Evolutionary conservation across 2,329 filamentous ascomycete species (phyloP).

Genomic region (Claviceps purpurea): DNA sequence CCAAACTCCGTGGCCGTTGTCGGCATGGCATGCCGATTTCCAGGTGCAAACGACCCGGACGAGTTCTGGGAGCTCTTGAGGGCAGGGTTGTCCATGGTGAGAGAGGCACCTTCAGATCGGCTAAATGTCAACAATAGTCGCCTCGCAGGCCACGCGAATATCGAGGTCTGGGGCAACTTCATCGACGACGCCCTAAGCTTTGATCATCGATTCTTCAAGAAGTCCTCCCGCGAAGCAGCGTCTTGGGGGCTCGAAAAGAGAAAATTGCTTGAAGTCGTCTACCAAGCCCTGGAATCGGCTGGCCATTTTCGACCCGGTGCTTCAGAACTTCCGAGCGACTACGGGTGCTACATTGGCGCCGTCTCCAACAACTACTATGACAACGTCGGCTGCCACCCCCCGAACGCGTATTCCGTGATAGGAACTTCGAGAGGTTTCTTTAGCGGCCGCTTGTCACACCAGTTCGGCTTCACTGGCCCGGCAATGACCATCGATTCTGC

Average conservation of each 20-base stretch:
- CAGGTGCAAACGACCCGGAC: slow-evolving; percentile 19
- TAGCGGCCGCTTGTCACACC: slow-evolving; percentile 4
- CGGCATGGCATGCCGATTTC: slow-evolving; percentile 25
- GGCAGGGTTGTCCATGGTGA: background rate
- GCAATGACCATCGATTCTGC: slow-evolving; percentile 5
- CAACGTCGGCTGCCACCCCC: background rate
- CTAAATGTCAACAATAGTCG: background rate
- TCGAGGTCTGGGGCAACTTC: slow-evolving; percentile 16
- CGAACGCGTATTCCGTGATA: background rate
- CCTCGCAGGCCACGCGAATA: background rate
- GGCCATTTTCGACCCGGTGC: background rate
- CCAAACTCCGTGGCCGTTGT: slow-evolving; percentile 20
- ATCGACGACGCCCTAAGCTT: slow-evolving; percentile 52
- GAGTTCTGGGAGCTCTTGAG: slow-evolving; percentile 17
- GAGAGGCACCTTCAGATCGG: background rate
- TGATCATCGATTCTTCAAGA: slow-evolving; percentile 56
- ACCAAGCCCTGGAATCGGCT: background rate
- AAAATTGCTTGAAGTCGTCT: background rate
- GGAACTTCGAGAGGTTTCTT: slow-evolving; percentile 2
- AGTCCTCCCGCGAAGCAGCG: slow-evolving; percentile 53
- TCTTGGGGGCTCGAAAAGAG: slow-evolving; percentile 35
- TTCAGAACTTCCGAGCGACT: background rate
- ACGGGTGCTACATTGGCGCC: slow-evolving; percentile 4
- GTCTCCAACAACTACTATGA: slow-evolving; percentile 4
- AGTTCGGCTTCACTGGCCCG: slow-evolving; percentile 5